Base-by-base conservation (phyloP, 202 grass and related monocot species). In the Alloteropsis angusta region DNA sequence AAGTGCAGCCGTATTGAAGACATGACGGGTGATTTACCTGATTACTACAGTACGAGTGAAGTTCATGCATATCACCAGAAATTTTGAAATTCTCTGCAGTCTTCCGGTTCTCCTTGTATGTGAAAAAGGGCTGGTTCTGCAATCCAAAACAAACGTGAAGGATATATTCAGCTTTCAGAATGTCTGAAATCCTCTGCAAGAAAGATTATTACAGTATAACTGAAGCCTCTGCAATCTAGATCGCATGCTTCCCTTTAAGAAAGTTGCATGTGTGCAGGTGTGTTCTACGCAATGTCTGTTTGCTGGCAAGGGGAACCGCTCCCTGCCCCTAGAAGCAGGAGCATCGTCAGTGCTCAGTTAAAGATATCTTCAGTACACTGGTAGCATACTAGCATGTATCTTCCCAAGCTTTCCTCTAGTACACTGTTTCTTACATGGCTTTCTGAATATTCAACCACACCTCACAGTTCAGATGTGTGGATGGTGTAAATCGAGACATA, bases 71-170 rank as follows among this genome's bases (percentile, higher is more conserved):
- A 72, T 88, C 60, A 26, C 44, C 61, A 25, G 4, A 43, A 11
- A 3, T 0, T 36, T 50, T 5, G 50, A 46, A 60, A 15, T 60
- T 23, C 26, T 16, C 30, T 50, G 19, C 80, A 28, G 2, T 8
- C 10, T 34, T 53, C 4, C 25, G 60, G 19, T 74, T 52, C 0
- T 52, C 48, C 86, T 52, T 84, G 74, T 88, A 88, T 75, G 54
- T 55, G 61, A 61, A 79, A 36, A 84, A 84, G 54, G 45, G 80
- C 54, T 74, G 21, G 76, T 88, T 88, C 86, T 88, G 86, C 61
- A 73, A 60, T 60, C 22, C 32, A 42, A 80, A 78, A 68, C 5
- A 73, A 60, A 78, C 19, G 35, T 18, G 3, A 79, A 58, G 21
- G 15, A 50, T 23, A 0, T 75, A 19, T 73, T 83, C 50, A 66